Percentiles rank a stretch among this genome's conserved stretches.
phyloP scores from a whole-genome alignment of 2,329 filamentous ascomycete species.

The Geosmithia flava region DNA sequence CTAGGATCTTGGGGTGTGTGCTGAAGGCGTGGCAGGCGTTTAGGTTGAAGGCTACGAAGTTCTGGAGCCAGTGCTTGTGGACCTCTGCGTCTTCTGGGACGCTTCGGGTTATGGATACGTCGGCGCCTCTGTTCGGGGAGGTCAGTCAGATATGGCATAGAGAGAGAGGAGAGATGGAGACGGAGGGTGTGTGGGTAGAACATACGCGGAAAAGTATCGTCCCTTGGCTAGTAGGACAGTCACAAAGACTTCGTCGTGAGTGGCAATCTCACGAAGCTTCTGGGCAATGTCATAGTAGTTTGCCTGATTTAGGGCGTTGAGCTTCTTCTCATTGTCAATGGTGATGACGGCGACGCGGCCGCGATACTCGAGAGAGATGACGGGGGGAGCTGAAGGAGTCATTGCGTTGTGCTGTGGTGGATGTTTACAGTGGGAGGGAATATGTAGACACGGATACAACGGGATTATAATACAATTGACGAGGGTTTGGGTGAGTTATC shows the following conservation, averaged over 20 bases:
- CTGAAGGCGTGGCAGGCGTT: constrained; percentile 86
- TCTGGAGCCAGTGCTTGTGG: constrained; percentile 47
- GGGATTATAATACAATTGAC: no score
- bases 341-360: constrained; percentile 58
- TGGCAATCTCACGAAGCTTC: constrained; percentile 65
- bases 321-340: constrained; percentile 73
- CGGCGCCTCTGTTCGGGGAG: constrained; percentile 54
- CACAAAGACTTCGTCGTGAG: constrained; percentile 67
- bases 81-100: constrained; percentile 23
- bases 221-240: constrained; percentile 79
- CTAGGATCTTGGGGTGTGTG: constrained; percentile 84
- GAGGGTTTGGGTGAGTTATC: no score
- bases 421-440: no score
- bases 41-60: constrained; percentile 76
- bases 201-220: constrained; percentile 79
- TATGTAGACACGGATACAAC: no score
- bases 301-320: constrained; percentile 64
- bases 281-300: constrained; percentile 69
- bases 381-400: constrained; percentile 5
- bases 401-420: not conserved
- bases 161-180: not conserved
- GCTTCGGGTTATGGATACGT: constrained; percentile 48
- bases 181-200: constrained; percentile 2
- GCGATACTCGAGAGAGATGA: constrained; percentile 25
- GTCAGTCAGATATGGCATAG: constrained; percentile 1